Base-by-base conservation (phyloP, 2,329 filamentous ascomycete genomes). In the Pseudopyrenochaeta lycopersici region DNA sequence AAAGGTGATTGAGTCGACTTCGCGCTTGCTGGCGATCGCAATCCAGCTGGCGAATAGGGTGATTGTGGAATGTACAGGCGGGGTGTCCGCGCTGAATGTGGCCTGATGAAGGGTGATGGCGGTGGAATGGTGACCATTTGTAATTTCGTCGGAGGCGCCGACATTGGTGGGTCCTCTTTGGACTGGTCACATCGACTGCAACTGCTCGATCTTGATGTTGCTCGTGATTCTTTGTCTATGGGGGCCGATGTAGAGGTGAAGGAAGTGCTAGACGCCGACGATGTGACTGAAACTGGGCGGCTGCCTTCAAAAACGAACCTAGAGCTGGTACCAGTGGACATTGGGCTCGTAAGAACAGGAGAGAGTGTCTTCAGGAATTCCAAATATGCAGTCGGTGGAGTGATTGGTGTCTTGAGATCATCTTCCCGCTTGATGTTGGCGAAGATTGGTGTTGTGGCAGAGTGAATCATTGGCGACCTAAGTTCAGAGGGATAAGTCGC, bases 341-440 rank as follows among this genome's bases (percentile, higher is more conserved):
- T 78, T 7, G 90, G 90, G 59, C 88, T 92, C 71, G 88, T 86
- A 53, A 92, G 82, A 15, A 89, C 81, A 1, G 85, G 85, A 1
- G 85, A 89, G 78, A 96, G 87, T 55, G 88, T 88, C 78, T 92
- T 94, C 59, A 98, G 87, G 72, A 97, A 98, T 71, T 98, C 92
- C 63, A 91, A 89, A 74, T 98, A 98, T 52, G 94, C 93, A 18
- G 85, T 82, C 2, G 94, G 94, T 46, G 94, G 94, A 46, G 90
- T 96, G 75, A 98, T 96, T 43, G 93, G 93, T 4, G 93, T 97
- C 78, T 88, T 89, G 52, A 87, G 77, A 39, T 82, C 56, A 54
- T 88, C 84, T 64, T 90, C 84, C 49, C 80, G 79, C 76, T 93
- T 94, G 81, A 93, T 85, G 65, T 57, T 67, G 55, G 67, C 64